Percentiles rank a stretch among this genome's conserved stretches.
Evolutionary conservation across 495 filamentous ascomycete species (phyloP).

Genomic region (Neurospora tetrasperma): DNA sequence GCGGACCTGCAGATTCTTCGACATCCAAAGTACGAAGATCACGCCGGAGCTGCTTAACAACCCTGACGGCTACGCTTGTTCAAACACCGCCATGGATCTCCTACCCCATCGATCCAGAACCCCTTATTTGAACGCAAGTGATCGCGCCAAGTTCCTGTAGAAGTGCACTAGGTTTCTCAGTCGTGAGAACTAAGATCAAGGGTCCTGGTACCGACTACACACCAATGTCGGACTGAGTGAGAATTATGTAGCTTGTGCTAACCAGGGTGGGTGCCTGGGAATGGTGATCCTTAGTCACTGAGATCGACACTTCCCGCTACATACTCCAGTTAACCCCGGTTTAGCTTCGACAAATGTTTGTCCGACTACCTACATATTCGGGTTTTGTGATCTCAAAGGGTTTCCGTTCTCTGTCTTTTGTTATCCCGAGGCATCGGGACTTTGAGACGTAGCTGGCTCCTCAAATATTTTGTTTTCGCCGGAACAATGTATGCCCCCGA

Average conservation of each 20-base stretch:
- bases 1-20: not conserved
- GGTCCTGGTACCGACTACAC: not conserved
- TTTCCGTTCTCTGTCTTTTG: not conserved
- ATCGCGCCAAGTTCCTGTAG: not conserved
- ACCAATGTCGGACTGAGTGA: not conserved
- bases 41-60: not conserved
- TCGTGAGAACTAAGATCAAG: not conserved
- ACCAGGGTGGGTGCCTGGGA: not conserved
- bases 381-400: not conserved
- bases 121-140: not conserved
- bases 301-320: no score
- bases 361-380: not conserved
- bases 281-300: not conserved
- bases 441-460: not conserved
- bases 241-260: not conserved
- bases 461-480: not conserved
- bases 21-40: not conserved
- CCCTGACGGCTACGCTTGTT: not conserved
- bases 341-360: not conserved
- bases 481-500: not conserved
- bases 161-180: not conserved
- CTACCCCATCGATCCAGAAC: not conserved
- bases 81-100: not conserved
- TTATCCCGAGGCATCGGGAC: not conserved
- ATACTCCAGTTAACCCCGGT: not conserved